phyloP scores from a whole-genome alignment of 1,139 yeast genomes.

The Pichia sp. region DNA sequence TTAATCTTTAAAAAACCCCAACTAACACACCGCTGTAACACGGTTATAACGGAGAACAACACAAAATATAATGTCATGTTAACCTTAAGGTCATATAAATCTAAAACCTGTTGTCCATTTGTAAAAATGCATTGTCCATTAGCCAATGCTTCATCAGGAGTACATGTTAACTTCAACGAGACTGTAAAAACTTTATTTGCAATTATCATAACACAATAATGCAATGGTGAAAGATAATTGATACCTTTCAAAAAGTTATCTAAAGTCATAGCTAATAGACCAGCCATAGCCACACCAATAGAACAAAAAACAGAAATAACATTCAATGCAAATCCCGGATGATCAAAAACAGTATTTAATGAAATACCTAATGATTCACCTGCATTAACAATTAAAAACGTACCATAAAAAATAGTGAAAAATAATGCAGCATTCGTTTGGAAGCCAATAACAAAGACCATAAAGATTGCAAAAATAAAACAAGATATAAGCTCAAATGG shows the following conservation, averaged over 20 bases:
- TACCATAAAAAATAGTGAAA: constrained; percentile 55
- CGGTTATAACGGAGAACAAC: constrained; percentile 33
- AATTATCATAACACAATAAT: constrained; percentile 56
- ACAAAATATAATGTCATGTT: constrained; percentile 31
- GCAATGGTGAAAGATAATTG: constrained; percentile 69
- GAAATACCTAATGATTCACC: constrained; percentile 83
- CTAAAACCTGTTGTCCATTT: constrained; percentile 46
- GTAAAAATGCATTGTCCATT: constrained; percentile 36
- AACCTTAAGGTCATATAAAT: constrained; percentile 36
- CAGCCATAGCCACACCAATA: constrained; percentile 77
- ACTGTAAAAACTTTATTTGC: constrained; percentile 44
- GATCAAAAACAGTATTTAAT: constrained; percentile 66
- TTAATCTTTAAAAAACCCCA: constrained; percentile 31
- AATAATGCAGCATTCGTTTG: constrained; percentile 66
- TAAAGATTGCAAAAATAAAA: constrained; percentile 51
- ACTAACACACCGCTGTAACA: constrained; percentile 36
- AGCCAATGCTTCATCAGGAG: constrained; percentile 25
- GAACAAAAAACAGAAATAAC: constrained; percentile 57
- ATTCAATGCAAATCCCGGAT: constrained; percentile 76
- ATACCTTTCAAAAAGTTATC: constrained; percentile 61
- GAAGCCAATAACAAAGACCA: constrained; percentile 66
- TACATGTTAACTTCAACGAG: constrained; percentile 37
- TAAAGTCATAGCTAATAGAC: constrained; percentile 75
- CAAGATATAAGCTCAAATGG: constrained; percentile 66
- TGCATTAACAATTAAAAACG: constrained; percentile 55